Evolutionary conservation across 345 rosid genomes (phyloP).

Genomic region (Citrus australasica): DNA sequence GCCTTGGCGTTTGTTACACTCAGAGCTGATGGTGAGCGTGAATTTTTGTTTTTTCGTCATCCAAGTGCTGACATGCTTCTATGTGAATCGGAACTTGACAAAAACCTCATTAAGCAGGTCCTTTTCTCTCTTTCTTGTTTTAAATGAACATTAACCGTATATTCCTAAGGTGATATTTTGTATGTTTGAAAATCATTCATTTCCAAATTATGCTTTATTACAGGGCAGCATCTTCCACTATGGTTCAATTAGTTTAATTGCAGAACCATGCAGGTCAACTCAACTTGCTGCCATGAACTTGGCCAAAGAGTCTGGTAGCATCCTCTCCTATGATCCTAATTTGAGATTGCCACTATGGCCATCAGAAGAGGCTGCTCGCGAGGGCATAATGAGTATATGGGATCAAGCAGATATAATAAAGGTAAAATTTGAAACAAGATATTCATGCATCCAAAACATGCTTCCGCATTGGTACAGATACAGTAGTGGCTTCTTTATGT

Average conservation of each 20-base stretch:
- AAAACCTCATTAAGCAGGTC: conserved; percentile 70
- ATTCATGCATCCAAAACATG: neutral
- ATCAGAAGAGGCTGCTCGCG: conserved; percentile 75
- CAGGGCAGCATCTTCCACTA: conserved; percentile 95
- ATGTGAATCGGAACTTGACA: conserved; percentile 73
- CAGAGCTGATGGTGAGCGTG: conserved; percentile 94
- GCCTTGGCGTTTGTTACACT: conserved; percentile 92
- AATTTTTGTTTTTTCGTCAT: conserved; percentile 91
- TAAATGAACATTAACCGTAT: neutral
- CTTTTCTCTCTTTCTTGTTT: conserved; percentile 2
- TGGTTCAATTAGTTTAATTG: conserved; percentile 94
- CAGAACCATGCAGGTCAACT: conserved; percentile 89
- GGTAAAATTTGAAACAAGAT: conserved; percentile 34
- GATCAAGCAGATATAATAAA: conserved; percentile 86
- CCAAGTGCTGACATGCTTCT: conserved; percentile 99
- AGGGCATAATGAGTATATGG: conserved; percentile 89
- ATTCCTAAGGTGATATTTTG: neutral
- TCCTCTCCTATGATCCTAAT: conserved; percentile 95
- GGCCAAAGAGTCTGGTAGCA: conserved; percentile 69
- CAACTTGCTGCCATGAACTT: conserved; percentile 90
- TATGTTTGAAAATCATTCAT: neutral
- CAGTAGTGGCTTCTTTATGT: neutral
- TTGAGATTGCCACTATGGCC: conserved; percentile 92
- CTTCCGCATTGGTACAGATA: neutral
- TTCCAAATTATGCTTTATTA: conserved; percentile 5